A percentile compares a stretch with the other conserved stretches of the same genome.
These are phyloP conservation scores for Jimgerdemannia lactiflua DNA, from an alignment of 192 early-diverging fungal genomes.

Conservation along the genomic window DNA sequence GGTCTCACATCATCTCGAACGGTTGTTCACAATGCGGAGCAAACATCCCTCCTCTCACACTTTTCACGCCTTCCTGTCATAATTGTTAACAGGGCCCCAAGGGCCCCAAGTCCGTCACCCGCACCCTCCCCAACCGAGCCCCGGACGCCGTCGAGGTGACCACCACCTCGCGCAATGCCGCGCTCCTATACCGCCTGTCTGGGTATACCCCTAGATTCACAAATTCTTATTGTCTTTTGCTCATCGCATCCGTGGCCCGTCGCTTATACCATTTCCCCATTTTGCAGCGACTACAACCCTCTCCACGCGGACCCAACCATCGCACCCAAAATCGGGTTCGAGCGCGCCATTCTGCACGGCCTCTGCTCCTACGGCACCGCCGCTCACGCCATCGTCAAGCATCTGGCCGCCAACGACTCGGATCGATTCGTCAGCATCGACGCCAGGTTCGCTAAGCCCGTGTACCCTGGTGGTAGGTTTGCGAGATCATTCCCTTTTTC, in stretches of 20 bases:
- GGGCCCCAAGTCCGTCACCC: slow-evolving; percentile 53
- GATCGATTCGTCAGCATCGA: slow-evolving; percentile 57
- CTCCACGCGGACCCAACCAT: slow-evolving; percentile 70
- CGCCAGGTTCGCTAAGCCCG: slow-evolving; percentile 65
- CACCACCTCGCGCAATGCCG: slow-evolving; percentile 49
- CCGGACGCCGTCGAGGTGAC: slow-evolving; percentile 55
- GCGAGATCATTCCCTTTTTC: background rate
- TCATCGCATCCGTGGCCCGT: slow-evolving; percentile 1
- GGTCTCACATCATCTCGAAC: background rate
- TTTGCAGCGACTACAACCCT: slow-evolving; percentile 68
- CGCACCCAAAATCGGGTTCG: slow-evolving; percentile 65
- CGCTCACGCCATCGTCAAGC: slow-evolving; percentile 56
- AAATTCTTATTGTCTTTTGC: slow-evolving; percentile 5
- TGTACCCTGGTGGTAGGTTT: slow-evolving; percentile 57
- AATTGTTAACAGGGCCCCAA: slow-evolving; percentile 51
- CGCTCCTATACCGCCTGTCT: slow-evolving; percentile 69
- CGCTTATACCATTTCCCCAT: background rate
- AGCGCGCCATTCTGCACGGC: slow-evolving; percentile 72
- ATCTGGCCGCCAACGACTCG: slow-evolving; percentile 51
- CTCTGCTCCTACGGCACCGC: slow-evolving; percentile 59
- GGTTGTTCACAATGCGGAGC: too few species aligned
- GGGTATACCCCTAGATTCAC: slow-evolving; percentile 41
- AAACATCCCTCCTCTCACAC: too few species aligned
- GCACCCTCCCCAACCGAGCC: slow-evolving; percentile 48
- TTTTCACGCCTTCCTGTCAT: too few species aligned